These are phyloP conservation scores for Dichotomocladium elegans DNA, from an alignment of 371 early-diverging fungal genomes.

Conservation along the genomic window DNA sequence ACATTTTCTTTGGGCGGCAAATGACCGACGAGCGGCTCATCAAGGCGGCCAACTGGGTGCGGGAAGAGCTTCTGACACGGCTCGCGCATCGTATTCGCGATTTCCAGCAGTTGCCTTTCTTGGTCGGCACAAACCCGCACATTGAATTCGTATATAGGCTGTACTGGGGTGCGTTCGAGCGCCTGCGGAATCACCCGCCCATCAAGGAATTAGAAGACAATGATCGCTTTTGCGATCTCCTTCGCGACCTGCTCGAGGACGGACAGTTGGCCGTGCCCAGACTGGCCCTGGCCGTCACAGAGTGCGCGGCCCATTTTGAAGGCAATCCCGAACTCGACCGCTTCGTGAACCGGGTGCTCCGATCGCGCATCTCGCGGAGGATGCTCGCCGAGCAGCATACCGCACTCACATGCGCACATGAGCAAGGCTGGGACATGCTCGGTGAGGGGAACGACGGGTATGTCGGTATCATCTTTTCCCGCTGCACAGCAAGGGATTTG, in stretches of 20 bases:
- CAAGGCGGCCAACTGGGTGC: constrained; percentile 84
- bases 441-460: constrained; percentile 41
- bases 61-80: constrained; percentile 86
- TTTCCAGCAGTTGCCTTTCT: constrained; percentile 88
- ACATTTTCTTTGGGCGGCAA: constrained; percentile 91
- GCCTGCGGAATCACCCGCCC: constrained; percentile 59
- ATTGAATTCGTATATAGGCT: constrained; percentile 80
- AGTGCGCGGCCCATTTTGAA: constrained; percentile 58
- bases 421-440: constrained; percentile 31
- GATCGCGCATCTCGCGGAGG: constrained; percentile 88
- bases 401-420: constrained; percentile 67
- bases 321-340: constrained; percentile 52
- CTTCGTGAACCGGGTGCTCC: constrained; percentile 87
- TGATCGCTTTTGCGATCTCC: constrained; percentile 64
- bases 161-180: constrained; percentile 91
- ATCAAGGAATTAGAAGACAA: constrained; percentile 76
- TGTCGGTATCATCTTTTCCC: constrained; percentile 59
- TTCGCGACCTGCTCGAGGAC: constrained; percentile 68
- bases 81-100: constrained; percentile 89
- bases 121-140: constrained; percentile 91
- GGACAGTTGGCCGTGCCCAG: constrained; percentile 83
- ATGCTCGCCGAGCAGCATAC: constrained; percentile 93
- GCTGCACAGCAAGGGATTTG: constrained; percentile 51
- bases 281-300: constrained; percentile 81
- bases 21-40: constrained; percentile 80